These are phyloP conservation scores for Zelopaecilomyces penicillatus DNA, from an alignment of 2,329 filamentous ascomycete species.

Conservation along the genomic window DNA sequence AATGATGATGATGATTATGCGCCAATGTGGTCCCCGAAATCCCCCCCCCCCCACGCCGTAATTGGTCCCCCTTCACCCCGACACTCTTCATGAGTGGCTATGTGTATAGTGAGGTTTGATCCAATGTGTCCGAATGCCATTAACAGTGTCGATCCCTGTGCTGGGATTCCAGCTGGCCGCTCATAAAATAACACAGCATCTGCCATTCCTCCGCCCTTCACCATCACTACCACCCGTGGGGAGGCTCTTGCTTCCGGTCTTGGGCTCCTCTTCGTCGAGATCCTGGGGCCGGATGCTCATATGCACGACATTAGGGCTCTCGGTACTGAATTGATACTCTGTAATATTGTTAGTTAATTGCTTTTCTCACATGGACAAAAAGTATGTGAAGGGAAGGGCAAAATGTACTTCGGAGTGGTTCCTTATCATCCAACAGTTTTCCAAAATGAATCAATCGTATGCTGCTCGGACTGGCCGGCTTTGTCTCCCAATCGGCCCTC, in stretches of 20 bases:
- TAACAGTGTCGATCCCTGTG: too few species aligned
- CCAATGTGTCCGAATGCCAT: too few species aligned
- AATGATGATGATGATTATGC: constrained; percentile 19
- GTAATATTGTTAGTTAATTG: constrained; percentile 7
- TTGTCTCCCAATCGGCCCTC: constrained; percentile 83
- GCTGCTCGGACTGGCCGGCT: constrained; percentile 76
- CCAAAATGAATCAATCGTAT: constrained; percentile 91
- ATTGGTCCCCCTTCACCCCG: too few species aligned
- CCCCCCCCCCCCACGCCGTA: too few species aligned
- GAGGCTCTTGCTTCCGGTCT: constrained; percentile 48
- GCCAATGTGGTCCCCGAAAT: constrained; percentile 15
- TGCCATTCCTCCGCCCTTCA: constrained; percentile 29
- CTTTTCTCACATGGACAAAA: neutral
- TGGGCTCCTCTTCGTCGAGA: constrained; percentile 71
- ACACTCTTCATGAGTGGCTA: too few species aligned
- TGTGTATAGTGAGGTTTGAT: too few species aligned
- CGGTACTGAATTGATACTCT: constrained; percentile 74
- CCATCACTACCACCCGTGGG: constrained; percentile 33
- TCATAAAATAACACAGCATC: constrained; percentile 46
- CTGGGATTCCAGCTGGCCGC: neutral
- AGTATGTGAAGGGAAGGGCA: constrained; percentile 4
- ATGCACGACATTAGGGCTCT: constrained; percentile 78
- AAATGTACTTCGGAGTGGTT: constrained; percentile 67
- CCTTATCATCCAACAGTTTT: constrained; percentile 82
- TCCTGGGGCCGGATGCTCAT: constrained; percentile 89